These are phyloP conservation scores for Zoysia matrella DNA, from an alignment of 202 grass and related monocot genomes.

Conservation along the genomic window DNA sequence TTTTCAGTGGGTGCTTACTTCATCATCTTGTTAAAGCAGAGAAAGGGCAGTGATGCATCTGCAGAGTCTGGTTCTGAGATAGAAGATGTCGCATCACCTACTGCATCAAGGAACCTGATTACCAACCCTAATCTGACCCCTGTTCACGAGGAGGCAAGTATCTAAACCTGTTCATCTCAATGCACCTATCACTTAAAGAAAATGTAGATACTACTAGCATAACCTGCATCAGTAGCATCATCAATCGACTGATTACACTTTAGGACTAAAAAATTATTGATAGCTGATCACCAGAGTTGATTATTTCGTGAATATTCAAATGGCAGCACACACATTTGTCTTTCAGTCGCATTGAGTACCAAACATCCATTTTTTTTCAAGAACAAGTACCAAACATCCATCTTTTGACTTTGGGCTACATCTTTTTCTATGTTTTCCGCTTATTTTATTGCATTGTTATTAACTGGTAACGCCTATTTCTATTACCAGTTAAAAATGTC, in stretches of 20 bases:
- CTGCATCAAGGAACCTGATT: slow-evolving; percentile 54
- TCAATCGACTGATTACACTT: neutral
- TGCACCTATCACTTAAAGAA: neutral
- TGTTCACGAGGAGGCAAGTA: slow-evolving; percentile 90
- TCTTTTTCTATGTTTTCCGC: slow-evolving; percentile 1
- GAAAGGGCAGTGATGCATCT: slow-evolving; percentile 93
- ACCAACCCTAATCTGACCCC: slow-evolving; percentile 62
- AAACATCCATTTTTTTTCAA: no score
- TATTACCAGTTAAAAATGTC: slow-evolving; percentile 66
- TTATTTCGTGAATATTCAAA: neutral
- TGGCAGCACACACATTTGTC: neutral
- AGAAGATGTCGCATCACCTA: slow-evolving; percentile 71
- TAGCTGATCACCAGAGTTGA: slow-evolving; percentile 16
- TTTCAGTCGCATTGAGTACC: neutral
- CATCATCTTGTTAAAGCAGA: slow-evolving; percentile 54
- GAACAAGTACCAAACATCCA: no score
- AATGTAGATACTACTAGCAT: slow-evolving; percentile 2
- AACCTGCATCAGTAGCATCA: slow-evolving; percentile 18
- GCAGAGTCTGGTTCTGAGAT: slow-evolving; percentile 90
- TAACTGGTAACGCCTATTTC: slow-evolving; percentile 34
- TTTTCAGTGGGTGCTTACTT: slow-evolving; percentile 31
- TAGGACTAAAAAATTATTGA: neutral
- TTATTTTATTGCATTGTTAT: slow-evolving; percentile 24
- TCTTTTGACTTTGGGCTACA: neutral
- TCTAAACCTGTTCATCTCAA: slow-evolving; percentile 18